These are phyloP conservation scores for Wickerhamia fluorescens DNA, from an alignment of 805 yeast species.

Conservation along the genomic window DNA sequence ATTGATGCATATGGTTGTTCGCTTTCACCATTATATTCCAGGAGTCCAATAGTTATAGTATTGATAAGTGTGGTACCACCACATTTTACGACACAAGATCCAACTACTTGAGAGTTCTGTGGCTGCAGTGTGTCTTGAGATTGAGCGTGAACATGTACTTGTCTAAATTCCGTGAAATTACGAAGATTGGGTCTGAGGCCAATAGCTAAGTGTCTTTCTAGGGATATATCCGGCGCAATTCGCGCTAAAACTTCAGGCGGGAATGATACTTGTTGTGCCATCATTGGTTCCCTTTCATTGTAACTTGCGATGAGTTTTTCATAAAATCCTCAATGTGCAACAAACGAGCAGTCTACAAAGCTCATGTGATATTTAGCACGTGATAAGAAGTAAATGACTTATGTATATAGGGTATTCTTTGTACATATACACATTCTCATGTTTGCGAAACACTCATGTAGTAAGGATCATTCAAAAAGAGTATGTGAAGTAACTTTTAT, in stretches of 20 bases:
- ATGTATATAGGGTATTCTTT: too few species aligned
- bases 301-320: too few species aligned
- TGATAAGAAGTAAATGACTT: too few species aligned
- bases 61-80: constrained; percentile 74
- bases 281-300: constrained; percentile 3
- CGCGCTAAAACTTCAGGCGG: constrained; percentile 79
- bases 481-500: too few species aligned
- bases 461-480: too few species aligned
- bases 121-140: constrained; percentile 29
- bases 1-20: constrained; percentile 28
- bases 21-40: constrained; percentile 40
- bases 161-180: constrained; percentile 63
- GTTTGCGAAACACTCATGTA: too few species aligned
- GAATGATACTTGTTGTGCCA: constrained; percentile 32
- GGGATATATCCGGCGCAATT: constrained; percentile 77
- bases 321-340: too few species aligned
- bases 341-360: too few species aligned
- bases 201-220: constrained; percentile 68
- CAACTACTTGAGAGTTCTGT: constrained; percentile 37
- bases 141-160: constrained; percentile 42
- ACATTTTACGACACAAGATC: constrained; percentile 60
- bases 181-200: constrained; percentile 76
- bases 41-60: constrained; percentile 59
- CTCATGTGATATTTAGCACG: too few species aligned
- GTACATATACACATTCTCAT: too few species aligned